Evolutionary conservation across 1,284 basidiomycete genomes (phyloP), one percentile per base, ranked within the genome.

Genomic region (Entoloma clypeatum): DNA sequence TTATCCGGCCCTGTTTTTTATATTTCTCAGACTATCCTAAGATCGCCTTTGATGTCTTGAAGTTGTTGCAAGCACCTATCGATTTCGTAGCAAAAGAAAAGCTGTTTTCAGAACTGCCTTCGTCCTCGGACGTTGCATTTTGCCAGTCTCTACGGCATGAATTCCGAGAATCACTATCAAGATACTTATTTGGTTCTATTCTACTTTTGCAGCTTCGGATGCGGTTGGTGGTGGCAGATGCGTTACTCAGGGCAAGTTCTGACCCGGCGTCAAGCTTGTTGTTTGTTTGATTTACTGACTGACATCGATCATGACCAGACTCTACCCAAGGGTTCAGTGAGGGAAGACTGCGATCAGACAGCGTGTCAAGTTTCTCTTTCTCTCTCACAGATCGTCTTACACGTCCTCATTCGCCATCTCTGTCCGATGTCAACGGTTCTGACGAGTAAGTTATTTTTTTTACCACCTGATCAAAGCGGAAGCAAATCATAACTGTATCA

Each of bases 341-440:
- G 32, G 24, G n/a, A 35, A 13, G 30, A 49, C 25, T 50, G 33
- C 23, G 48, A 50, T 41, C 8, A 40, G 30, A 43, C 45, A 19
- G 39, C 36, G 23, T 44, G 34, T 28, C 39, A 37, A 29, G 44
- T 38, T 14, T 47, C 43, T 27, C 28, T 41, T 33, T 23, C 16
- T 17, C 43, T 49, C 28, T 43, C 43, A n/a, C 41, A 44, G 13
- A 34, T 28, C 27, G 19, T 47, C n/a, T 30, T 49, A 25, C 38
- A 43, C 37, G 49, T 41, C 13, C 40, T 47, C 27, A 47, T 48
- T 26, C 37, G 34, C n/a, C 47, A 48, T 24, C 36, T 48, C n/a
- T 30, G 27, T 33, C 40, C 35, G 16, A 25, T 48, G 5, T 25
- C 26, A 24, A 23, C 32, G 30, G 21, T 42, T 35, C 44, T 45